These are phyloP conservation scores for Glycine latifolia DNA, from an alignment of 306 rosid species.

Conservation along the genomic window DNA sequence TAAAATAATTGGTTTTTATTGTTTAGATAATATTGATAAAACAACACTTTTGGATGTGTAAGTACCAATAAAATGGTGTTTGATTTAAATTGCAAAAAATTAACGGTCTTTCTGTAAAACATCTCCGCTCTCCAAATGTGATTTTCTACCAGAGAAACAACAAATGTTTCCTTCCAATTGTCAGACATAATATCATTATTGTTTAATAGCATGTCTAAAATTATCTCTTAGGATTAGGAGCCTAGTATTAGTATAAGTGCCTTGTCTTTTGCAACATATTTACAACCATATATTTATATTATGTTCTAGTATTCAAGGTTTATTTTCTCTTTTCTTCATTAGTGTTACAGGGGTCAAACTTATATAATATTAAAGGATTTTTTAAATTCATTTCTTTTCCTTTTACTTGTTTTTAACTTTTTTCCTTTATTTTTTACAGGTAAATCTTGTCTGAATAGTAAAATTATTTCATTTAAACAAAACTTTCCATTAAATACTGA, in stretches of 20 bases:
- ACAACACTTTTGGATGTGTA: neutral
- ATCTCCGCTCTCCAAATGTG: neutral
- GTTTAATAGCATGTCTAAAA: neutral
- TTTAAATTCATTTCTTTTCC: neutral
- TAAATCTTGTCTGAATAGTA: neutral
- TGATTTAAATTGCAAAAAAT: neutral
- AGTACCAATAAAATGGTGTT: neutral
- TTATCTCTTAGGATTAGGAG: neutral
- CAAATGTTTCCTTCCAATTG: slow-evolving; percentile 9
- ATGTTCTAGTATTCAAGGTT: neutral
- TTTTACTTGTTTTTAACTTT: neutral
- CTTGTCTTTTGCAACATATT: neutral
- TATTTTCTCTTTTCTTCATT: neutral
- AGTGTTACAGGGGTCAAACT: neutral
- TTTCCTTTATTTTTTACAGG: neutral
- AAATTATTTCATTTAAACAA: neutral
- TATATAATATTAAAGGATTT: neutral
- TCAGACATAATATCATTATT: neutral
- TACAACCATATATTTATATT: neutral
- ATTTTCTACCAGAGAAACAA: slow-evolving; percentile 6
- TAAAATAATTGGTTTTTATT: neutral
- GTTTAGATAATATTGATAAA: slow-evolving; percentile 3
- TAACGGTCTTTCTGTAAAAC: neutral
- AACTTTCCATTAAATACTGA: neutral
- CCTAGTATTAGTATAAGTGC: neutral